phyloP scores from a whole-genome alignment of 805 yeast genomes.

The Blastobotrys americana region DNA sequence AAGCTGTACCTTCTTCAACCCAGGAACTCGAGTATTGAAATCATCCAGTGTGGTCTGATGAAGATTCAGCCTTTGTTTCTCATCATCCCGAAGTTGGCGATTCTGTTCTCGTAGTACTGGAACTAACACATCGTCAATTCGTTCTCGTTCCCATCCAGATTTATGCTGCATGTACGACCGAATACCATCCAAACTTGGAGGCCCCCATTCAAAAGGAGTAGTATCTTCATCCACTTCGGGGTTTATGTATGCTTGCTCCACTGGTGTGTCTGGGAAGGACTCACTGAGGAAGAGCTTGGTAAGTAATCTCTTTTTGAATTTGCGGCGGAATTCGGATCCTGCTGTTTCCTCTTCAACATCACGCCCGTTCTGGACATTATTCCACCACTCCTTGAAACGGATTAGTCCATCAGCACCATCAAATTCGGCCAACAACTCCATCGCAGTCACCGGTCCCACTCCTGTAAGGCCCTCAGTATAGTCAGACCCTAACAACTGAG shows the following conservation, averaged over 20 bases:
- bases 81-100: slow-evolving; percentile 6
- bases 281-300: slow-evolving; percentile 52
- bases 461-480: slow-evolving; percentile 91
- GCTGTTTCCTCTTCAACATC: slow-evolving; percentile 33
- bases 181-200: slow-evolving; percentile 74
- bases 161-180: slow-evolving; percentile 59
- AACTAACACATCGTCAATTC: slow-evolving; percentile 72
- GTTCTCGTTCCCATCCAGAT: slow-evolving; percentile 73
- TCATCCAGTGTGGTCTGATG: slow-evolving; percentile 23
- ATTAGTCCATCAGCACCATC: slow-evolving; percentile 39
- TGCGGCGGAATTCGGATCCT: slow-evolving; percentile 43
- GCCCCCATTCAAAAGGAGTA: slow-evolving; percentile 82
- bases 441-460: slow-evolving; percentile 86
- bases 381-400: slow-evolving; percentile 52
- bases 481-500: slow-evolving; percentile 84
- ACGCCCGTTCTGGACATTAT: slow-evolving; percentile 38
- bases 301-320: slow-evolving; percentile 48
- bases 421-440: slow-evolving; percentile 87
- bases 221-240: slow-evolving; percentile 83
- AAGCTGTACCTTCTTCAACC: slow-evolving; percentile 20
- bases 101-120: slow-evolving; percentile 82
- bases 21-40: slow-evolving; percentile 14
- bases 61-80: neutral
- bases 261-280: slow-evolving; percentile 61
- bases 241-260: slow-evolving; percentile 61